Conservation (phyloP, 2,329 filamentous ascomycete genomes). For the Aureobasidium lini region DNA sequence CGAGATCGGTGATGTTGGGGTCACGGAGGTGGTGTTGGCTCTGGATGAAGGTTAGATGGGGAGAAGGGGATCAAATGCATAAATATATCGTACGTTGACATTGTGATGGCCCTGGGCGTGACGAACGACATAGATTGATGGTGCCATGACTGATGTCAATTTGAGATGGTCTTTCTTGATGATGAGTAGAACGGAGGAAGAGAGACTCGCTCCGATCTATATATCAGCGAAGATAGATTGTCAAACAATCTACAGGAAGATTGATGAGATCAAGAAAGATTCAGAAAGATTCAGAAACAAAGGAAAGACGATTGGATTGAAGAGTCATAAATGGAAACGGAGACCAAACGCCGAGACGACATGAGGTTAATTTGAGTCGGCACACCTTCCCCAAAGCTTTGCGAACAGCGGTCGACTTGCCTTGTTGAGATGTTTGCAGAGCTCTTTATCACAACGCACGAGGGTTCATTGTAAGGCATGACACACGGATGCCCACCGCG, state of each 20-base stretch:
- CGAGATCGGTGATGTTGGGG: constrained; percentile 66
- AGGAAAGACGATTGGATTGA: not conserved
- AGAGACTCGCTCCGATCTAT: too few species aligned
- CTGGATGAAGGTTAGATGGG: not conserved
- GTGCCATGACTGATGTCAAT: constrained; percentile 23
- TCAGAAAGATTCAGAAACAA: not conserved
- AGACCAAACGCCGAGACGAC: not conserved
- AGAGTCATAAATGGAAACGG: not conserved
- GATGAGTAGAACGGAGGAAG: not conserved
- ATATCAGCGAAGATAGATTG: too few species aligned
- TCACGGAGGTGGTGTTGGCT: constrained; percentile 48
- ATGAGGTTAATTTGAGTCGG: constrained; percentile 1
- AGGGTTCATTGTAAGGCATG: not conserved
- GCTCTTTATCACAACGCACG: too few species aligned
- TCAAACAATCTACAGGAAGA: not conserved
- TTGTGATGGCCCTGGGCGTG: constrained; percentile 77
- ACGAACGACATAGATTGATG: constrained; percentile 59
- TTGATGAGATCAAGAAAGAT: not conserved
- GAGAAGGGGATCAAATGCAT: not conserved
- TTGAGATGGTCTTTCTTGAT: not conserved
- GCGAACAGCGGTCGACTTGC: not conserved
- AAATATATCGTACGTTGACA: constrained; percentile 53
- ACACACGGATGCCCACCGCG: not conserved
- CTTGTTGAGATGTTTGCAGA: not conserved
- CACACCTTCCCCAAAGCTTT: not conserved